Evolutionary conservation across 1,284 basidiomycete genomes (phyloP).

Genomic region (Thelephora terrestris): DNA sequence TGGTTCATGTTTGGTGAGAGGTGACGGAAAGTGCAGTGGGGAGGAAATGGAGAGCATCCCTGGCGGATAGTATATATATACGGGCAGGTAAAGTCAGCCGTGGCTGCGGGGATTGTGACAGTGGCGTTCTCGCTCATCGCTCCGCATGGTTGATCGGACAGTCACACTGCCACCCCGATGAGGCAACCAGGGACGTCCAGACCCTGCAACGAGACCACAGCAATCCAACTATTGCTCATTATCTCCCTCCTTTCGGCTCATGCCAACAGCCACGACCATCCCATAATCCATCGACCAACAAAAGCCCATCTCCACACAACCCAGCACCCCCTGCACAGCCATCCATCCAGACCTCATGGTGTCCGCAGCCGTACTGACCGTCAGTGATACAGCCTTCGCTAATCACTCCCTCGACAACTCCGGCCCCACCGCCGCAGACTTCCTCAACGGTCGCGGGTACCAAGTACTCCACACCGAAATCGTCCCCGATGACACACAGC

Average conservation of each 20-base stretch:
- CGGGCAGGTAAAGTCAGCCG: background rate
- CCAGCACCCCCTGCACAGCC: background rate
- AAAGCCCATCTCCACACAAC: background rate
- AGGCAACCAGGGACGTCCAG: background rate
- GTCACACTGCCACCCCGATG: background rate
- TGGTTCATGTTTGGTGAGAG: slow-evolving; percentile 30
- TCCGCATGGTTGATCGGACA: too few relatives aligned
- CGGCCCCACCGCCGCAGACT: slow-evolving; percentile 47
- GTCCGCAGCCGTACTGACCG: slow-evolving; percentile 23
- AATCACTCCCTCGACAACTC: slow-evolving; percentile 50
- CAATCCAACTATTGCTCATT: too few relatives aligned
- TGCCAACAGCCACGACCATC: too few relatives aligned
- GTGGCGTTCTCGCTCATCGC: too few relatives aligned
- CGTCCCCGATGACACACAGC: slow-evolving; percentile 54
- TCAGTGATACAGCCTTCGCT: slow-evolving; percentile 58
- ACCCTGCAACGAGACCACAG: background rate
- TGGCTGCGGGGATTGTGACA: background rate
- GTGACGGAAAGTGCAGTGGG: background rate
- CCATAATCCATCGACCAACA: background rate
- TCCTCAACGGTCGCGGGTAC: slow-evolving; percentile 34
- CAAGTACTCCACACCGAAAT: slow-evolving; percentile 25
- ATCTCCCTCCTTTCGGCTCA: too few relatives aligned
- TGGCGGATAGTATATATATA: background rate
- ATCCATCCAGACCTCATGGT: background rate
- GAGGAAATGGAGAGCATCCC: background rate